Percentiles rank a stretch among this genome's conserved stretches.
Evolutionary conservation across 2,329 filamentous ascomycete genomes (phyloP).

Genomic region (Sporothrix variecibatus): DNA sequence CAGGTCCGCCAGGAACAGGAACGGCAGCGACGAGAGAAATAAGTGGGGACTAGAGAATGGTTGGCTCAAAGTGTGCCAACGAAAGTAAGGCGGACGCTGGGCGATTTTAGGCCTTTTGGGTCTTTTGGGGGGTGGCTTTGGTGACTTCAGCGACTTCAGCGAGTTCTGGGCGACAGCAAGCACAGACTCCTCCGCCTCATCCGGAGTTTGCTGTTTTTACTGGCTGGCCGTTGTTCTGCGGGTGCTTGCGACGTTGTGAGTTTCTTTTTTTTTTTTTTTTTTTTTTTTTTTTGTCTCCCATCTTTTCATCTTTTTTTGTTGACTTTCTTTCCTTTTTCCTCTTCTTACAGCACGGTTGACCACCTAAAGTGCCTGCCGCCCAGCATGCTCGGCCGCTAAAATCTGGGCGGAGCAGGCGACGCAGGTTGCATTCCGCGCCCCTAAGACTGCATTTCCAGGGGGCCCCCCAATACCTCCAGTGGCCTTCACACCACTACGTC

Average conservation of each 20-base stretch:
- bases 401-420: background rate
- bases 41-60: background rate
- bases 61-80: slow-evolving; percentile 7
- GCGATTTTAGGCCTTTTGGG: background rate
- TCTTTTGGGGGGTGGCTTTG: too few relatives aligned
- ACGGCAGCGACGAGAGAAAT: background rate
- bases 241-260: background rate
- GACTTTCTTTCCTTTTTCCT: background rate
- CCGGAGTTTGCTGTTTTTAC: background rate
- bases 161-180: background rate
- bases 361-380: background rate
- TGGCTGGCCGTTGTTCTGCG: background rate
- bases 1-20: background rate
- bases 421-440: background rate
- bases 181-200: background rate
- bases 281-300: background rate
- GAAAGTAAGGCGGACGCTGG: slow-evolving; percentile 8
- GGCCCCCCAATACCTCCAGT: too few relatives aligned
- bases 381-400: background rate
- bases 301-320: background rate
- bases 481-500: background rate
- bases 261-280: background rate
- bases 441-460: background rate
- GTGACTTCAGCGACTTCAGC: background rate
- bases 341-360: background rate